Percentiles rank a stretch among this genome's conserved stretches.
phyloP scores from a whole-genome alignment of 768 basidiomycete species.

The Xerocomus potaroensis region DNA sequence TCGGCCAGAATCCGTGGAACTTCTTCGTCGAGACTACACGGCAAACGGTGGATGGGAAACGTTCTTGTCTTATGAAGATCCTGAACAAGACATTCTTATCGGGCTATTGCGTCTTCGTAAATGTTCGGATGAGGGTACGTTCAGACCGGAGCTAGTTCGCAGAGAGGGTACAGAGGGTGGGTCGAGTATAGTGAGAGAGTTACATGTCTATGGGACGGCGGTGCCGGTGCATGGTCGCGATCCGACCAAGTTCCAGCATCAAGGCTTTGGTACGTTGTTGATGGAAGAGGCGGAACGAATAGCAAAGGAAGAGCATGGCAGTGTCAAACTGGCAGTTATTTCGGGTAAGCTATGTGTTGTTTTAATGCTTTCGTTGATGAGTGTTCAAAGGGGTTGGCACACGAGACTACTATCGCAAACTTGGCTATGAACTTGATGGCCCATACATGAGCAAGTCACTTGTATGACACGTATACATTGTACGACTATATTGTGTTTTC shows the following conservation, averaged over 20 bases:
- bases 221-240: conserved; percentile 96
- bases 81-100: conserved; percentile 92
- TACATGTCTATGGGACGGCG: conserved; percentile 98
- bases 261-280: conserved; percentile 94
- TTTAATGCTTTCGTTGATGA: conserved; percentile 1
- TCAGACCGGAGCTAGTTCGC: conserved; percentile 84
- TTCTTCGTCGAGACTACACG: conserved; percentile 90
- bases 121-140: conserved; percentile 96
- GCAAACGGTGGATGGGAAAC: conserved; percentile 99
- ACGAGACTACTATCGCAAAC: conserved; percentile 90
- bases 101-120: conserved; percentile 89
- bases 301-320: conserved; percentile 95
- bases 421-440: conserved; percentile 93
- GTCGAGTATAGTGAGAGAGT: conserved; percentile 89
- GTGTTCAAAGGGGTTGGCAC: conserved; percentile 80
- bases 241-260: conserved; percentile 96
- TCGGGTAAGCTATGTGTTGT: conserved; percentile 56
- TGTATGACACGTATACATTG: conserved; percentile 30
- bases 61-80: conserved; percentile 98
- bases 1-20: conserved; percentile 90
- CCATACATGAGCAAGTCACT: conserved; percentile 96
- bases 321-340: conserved; percentile 94
- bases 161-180: conserved; percentile 69
- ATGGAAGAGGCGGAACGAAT: conserved; percentile 99
- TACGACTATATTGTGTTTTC: conserved; percentile 6